A percentile compares a stretch with the other conserved stretches of the same genome.
Conservation (phyloP, 2,329 filamentous ascomycete species). For the Cladosporium oxysporum region DNA sequence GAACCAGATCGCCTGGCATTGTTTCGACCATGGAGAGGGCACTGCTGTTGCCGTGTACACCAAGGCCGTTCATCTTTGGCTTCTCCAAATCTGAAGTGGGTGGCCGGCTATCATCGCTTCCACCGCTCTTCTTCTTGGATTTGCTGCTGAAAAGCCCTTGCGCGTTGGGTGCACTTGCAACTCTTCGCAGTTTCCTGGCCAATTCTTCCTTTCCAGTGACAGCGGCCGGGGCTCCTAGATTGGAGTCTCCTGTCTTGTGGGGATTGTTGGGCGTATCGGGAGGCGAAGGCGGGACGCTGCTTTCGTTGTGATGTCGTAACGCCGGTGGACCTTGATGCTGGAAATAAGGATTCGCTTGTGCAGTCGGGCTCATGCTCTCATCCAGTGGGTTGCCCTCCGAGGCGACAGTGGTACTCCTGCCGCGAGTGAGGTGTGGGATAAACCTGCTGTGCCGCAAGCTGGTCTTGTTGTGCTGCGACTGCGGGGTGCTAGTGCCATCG, state of each 20-base stretch:
- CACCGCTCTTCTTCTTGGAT: slow-evolving; percentile 34
- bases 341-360: slow-evolving; percentile 95
- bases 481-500: slow-evolving; percentile 50
- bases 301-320: slow-evolving; percentile 90
- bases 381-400: slow-evolving; percentile 92
- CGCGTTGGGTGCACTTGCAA: slow-evolving; percentile 94
- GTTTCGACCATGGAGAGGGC: slow-evolving; percentile 58
- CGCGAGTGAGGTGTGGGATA: slow-evolving; percentile 82
- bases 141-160: slow-evolving; percentile 77
- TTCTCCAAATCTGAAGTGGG: slow-evolving; percentile 85
- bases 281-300: slow-evolving; percentile 87
- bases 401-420: slow-evolving; percentile 84
- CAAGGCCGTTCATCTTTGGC: slow-evolving; percentile 55
- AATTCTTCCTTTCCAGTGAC: slow-evolving; percentile 89
- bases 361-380: slow-evolving; percentile 85
- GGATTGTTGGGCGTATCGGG: slow-evolving; percentile 79
- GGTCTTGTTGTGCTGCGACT: slow-evolving; percentile 56
- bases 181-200: slow-evolving; percentile 86
- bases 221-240: slow-evolving; percentile 60
- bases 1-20: slow-evolving; percentile 39
- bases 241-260: slow-evolving; percentile 63
- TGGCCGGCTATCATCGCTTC: slow-evolving; percentile 61
- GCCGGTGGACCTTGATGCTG: slow-evolving; percentile 92
- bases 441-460: slow-evolving; percentile 83
- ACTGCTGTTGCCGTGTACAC: slow-evolving; percentile 44